Evolutionary conservation across 257 asterid genomes (phyloP), one percentile per base, ranked within the genome.

Genomic region (Capsicum chinense): DNA sequence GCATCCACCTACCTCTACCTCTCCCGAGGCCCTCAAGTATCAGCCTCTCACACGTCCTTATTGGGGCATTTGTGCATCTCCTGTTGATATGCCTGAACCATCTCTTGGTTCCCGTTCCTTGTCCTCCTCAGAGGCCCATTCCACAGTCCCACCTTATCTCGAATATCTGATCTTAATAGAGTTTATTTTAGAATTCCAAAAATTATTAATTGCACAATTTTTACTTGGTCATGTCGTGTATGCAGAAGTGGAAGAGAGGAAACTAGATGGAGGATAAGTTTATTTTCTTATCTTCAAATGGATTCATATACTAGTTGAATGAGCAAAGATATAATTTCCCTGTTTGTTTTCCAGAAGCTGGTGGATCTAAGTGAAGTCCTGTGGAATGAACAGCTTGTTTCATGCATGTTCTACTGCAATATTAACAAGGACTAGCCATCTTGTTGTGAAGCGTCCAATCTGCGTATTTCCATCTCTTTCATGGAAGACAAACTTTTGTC

Each of bases 341-440:
- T 35, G 52, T 35, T 69, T 26, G 33, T 78, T 12, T 87, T 87
- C 84, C 91, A 87, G 94, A 68, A 87, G 85, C 85, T 85, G 86
- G 94, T 79, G 85, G 67, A 83, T 58, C 83, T 84, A 59, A 76
- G 86, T 83, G 78, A 86, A 83, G 83, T 52, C 78, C 85, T 85
- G 70, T 90, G 93, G 89, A 90, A 95, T 95, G 98, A 89, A 86
- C 87, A 82, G 94, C 86, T 89, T 90, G 95, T 90, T 95, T 85
- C 92, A 89, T 88, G 90, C 93, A 86, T 92, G 90, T 86, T 85
- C 88, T 19, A 68, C 93, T 39, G 88, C 89, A 68, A 69, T 90
- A 83, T 84, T 90, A 73, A 85, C 92, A 39, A 89, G 86, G 85
- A 85, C 89, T 80, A 85, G 87, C 74, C 85, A 15, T 88, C 83